Conservation (phyloP, 2,329 filamentous ascomycete genomes). For the Neofusicoccum parvum region DNA sequence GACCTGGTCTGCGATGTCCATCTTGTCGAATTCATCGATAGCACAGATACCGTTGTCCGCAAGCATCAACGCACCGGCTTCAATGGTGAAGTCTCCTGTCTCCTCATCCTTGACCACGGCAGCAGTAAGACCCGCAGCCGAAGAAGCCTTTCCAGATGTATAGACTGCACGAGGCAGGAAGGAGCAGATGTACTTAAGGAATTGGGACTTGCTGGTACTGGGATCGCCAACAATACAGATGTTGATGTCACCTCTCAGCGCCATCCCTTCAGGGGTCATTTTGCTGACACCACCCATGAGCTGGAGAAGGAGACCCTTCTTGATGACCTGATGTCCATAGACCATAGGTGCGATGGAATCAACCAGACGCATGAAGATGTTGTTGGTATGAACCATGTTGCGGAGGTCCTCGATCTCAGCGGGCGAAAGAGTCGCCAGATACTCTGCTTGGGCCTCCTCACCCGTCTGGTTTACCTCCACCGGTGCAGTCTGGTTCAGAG, state of each 20-base stretch:
- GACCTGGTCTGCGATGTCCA: constrained; percentile 96
- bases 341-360: constrained; percentile 96
- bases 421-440: constrained; percentile 80
- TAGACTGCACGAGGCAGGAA: constrained; percentile 97
- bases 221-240: constrained; percentile 98
- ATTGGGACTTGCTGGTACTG: constrained; percentile 96
- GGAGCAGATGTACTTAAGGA: constrained; percentile 96
- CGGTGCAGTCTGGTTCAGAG: constrained; percentile 72
- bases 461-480: constrained; percentile 64
- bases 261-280: constrained; percentile 89
- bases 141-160: constrained; percentile 96
- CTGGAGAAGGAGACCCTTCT: constrained; percentile 92
- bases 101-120: constrained; percentile 98
- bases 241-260: constrained; percentile 95
- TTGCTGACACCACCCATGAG: constrained; percentile 96
- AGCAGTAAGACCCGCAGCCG: constrained; percentile 93
- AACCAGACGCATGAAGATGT: constrained; percentile 91
- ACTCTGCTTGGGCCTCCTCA: constrained; percentile 85
- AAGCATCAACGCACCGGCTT: constrained; percentile 96
- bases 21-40: constrained; percentile 99
- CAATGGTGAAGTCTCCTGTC: constrained; percentile 97
- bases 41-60: constrained; percentile 96
- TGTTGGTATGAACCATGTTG: constrained; percentile 90
- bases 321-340: constrained; percentile 95
- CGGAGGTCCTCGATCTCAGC: constrained; percentile 90